Evolutionary conservation across 345 rosid species (phyloP), one percentile per base, ranked within the genome.

Genomic region (Gynandropsis gynandra): DNA sequence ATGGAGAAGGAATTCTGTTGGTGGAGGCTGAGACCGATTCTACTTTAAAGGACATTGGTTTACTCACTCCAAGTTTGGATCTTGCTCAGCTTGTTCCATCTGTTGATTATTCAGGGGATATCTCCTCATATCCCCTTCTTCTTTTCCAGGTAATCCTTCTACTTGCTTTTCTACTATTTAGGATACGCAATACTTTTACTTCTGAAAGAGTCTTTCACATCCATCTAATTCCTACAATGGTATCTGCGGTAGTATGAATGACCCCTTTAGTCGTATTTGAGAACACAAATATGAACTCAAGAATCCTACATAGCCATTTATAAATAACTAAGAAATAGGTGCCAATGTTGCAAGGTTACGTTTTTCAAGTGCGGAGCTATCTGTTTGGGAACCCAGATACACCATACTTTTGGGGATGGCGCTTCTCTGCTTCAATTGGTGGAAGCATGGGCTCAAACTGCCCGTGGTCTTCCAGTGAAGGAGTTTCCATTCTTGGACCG

Each of bases 1-100:
- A 58, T 37, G 77, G 54, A 10, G 73, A 66, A 42, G 82, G 82
- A 54, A 73, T 66, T 9, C 9, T 67, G 53, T 42, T 71, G 18
- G 52, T 68, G 4, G 66, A 64, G 42, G 72, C 76, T 15, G 66
- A 64, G 60, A 31, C 69, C 12, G 66, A 48, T 42, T 57, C 53
- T 19, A 52, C 16, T 42, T 0, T 65, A 15, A 56, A 46, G 42
- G 67, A 67, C 33, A 18, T 61, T 19, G 65, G 50, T 12, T 59
- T 62, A n/a, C 36, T 50, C 20, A 17, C 34, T 12, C 64, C 52
- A 20, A 52, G 42, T 14, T 49, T 16, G 33, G 61, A 63, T 29
- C 57, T 70, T 12, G 20, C 49, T 32, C 46, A 14, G 4, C 65
- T 74, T 40, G 16, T 67, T 36, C 79, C 73, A 3, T 15, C 42